phyloP scores from a whole-genome alignment of 2,329 filamentous ascomycete species.

The Penicillium sp. region DNA sequence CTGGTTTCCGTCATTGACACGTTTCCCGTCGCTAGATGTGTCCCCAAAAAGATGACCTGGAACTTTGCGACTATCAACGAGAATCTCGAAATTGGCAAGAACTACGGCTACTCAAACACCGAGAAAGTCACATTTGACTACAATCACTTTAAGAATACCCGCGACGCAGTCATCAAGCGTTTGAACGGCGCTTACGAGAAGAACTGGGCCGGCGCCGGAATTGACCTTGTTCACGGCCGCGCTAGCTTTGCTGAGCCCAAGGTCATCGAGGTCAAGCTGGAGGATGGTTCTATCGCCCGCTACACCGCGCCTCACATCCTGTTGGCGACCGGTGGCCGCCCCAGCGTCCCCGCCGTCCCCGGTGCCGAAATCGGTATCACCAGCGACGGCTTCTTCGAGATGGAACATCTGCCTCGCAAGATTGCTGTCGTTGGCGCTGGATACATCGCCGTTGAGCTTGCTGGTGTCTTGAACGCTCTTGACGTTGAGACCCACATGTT shows the following conservation, averaged over 20 bases:
- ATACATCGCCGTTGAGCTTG: constrained; percentile 55
- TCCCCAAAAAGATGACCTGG: constrained; percentile 58
- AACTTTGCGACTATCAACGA: constrained; percentile 54
- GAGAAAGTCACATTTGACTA: constrained; percentile 48
- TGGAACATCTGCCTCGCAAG: constrained; percentile 54
- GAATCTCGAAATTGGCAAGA: constrained; percentile 46
- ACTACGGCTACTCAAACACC: constrained; percentile 53
- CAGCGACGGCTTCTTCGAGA: constrained; percentile 55
- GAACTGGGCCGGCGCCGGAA: constrained; percentile 54
- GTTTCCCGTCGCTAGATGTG: constrained; percentile 42
- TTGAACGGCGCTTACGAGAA: constrained; percentile 53
- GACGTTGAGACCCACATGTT: constrained; percentile 55
- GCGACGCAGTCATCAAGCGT: constrained; percentile 48
- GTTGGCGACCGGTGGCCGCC: constrained; percentile 52
- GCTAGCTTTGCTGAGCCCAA: constrained; percentile 49
- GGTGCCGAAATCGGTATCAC: constrained; percentile 54
- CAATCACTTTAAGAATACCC: constrained; percentile 50
- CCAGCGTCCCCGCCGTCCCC: constrained; percentile 45
- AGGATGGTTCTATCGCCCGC: constrained; percentile 42
- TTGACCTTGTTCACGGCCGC: constrained; percentile 53
- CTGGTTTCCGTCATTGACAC: background rate
- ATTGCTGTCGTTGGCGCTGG: constrained; percentile 54
- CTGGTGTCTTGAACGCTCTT: constrained; percentile 52
- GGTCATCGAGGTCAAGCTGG: constrained; percentile 46
- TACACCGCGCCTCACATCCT: constrained; percentile 51